Percentiles rank a stretch among this genome's conserved stretches.
Conservation (phyloP, 257 asterid genomes). For the Forsythia viridissima region DNA sequence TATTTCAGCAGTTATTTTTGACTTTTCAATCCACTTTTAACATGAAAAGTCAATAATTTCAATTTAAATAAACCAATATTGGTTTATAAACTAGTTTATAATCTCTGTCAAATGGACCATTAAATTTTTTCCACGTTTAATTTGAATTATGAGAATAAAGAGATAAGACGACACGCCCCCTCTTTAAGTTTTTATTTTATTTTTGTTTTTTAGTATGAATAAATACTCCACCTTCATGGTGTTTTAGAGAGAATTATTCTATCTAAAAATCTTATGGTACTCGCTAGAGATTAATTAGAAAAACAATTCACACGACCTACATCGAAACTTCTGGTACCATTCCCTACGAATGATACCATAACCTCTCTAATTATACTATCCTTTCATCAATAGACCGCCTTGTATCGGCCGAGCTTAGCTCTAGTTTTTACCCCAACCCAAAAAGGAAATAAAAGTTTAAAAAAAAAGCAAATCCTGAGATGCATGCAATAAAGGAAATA, state of each 20-base stretch:
- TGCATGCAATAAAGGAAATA: slow-evolving; percentile 14
- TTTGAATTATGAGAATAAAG: neutral
- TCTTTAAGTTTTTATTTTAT: neutral
- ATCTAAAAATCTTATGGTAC: neutral
- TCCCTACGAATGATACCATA: too few species aligned
- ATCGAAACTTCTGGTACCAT: too few species aligned
- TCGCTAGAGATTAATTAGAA: too few species aligned
- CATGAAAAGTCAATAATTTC: too few species aligned
- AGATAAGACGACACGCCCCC: neutral
- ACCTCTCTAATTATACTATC: too few species aligned
- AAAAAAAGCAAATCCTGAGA: neutral
- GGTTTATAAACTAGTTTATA: too few species aligned
- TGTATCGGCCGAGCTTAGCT: neutral
- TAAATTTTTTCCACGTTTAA: neutral
- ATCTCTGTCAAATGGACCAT: too few species aligned
- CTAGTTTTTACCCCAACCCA: neutral
- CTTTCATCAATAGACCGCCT: neutral
- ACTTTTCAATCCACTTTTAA: too few species aligned
- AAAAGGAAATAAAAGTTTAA: neutral
- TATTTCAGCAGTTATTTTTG: too few species aligned
- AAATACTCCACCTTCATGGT: neutral
- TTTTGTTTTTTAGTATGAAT: neutral
- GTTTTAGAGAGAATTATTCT: neutral
- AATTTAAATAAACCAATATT: too few species aligned
- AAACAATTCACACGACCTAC: too few species aligned